Evolutionary conservation across 2,329 filamentous ascomycete species (phyloP), one percentile per base, ranked within the genome.

Genomic region (Knufia petricola): DNA sequence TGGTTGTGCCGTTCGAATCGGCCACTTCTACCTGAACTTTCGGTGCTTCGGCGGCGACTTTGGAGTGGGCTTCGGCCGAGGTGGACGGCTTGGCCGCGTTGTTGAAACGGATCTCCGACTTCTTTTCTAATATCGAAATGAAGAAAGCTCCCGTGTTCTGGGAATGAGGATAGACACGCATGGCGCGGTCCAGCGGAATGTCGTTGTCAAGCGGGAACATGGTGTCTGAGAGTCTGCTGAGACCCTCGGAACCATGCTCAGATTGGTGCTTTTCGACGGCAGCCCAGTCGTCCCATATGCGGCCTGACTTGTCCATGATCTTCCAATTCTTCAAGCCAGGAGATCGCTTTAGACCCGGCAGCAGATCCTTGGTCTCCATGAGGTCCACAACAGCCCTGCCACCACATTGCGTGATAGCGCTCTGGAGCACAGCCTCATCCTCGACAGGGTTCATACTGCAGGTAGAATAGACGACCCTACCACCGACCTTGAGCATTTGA

Each of bases 371-470:
- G 68, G 85, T 92, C 65, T 95, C 87, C 49, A 96, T 66, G 38
- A 98, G 82, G 55, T 84, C 78, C 43, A 98, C 84, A 62, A 89
- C 92, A 12, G 77, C 74, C 3, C 79, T 68, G 2, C 92, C 92
- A 53, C 92, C 92, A 61, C 89, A 96, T 49, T 89, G 79, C 59
- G 88, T 84, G 58, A 98, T 89, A 9, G 92, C 92, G 21, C 84
- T 83, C 1, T 86, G 81, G 52, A 98, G 74, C 13, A 96, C 88
- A 4, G 92, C 84, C 69, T 98, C 92, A 61, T 98, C 95, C 72
- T 98, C 92, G 23, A 96, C 81, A 0, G 92, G 92, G 69, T 98
- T 98, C 85, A 98, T 87, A 66, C 88, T 95, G 75, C 92, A 98
- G 17, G 92, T 98, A 2, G 90, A 96, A 71, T 96, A 98, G 46